phyloP scores from a whole-genome alignment of 805 yeast species.

The Candida sithepensis region DNA sequence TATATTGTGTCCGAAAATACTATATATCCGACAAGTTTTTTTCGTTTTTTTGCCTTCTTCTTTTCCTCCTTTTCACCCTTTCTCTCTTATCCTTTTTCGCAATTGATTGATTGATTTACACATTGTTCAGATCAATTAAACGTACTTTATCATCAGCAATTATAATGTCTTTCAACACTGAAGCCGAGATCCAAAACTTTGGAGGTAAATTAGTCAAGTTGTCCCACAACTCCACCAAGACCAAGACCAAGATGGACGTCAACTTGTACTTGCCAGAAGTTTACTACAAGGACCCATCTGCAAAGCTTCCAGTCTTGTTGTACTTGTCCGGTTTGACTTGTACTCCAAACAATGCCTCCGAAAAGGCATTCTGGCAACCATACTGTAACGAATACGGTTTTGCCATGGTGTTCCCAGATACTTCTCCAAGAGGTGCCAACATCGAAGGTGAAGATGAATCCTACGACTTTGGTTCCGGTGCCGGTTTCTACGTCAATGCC shows the following conservation, averaged over 20 bases:
- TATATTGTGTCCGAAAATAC: no score
- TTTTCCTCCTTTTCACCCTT: neutral
- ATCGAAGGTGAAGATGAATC: conserved; percentile 64
- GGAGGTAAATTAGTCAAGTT: conserved; percentile 78
- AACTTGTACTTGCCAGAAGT: conserved; percentile 77
- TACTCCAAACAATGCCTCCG: conserved; percentile 88
- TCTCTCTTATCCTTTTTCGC: neutral
- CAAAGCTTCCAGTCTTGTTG: conserved; percentile 64
- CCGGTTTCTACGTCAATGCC: conserved; percentile 92
- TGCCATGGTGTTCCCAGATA: conserved; percentile 91
- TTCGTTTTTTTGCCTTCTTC: neutral
- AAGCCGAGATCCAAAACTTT: conserved; percentile 54
- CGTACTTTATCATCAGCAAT: neutral
- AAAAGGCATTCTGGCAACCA: conserved; percentile 84
- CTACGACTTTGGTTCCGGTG: conserved; percentile 93
- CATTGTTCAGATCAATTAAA: neutral
- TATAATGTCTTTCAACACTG: conserved; percentile 40
- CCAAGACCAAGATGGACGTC: conserved; percentile 74
- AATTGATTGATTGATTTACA: neutral
- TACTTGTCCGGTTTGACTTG: conserved; percentile 90
- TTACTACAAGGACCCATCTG: conserved; percentile 33
- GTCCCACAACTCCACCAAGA: conserved; percentile 62
- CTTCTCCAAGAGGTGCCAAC: conserved; percentile 87
- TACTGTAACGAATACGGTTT: conserved; percentile 80
- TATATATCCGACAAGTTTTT: no score